phyloP scores from a whole-genome alignment of 148 eudicot species.

The Dianthus caryophyllus region DNA sequence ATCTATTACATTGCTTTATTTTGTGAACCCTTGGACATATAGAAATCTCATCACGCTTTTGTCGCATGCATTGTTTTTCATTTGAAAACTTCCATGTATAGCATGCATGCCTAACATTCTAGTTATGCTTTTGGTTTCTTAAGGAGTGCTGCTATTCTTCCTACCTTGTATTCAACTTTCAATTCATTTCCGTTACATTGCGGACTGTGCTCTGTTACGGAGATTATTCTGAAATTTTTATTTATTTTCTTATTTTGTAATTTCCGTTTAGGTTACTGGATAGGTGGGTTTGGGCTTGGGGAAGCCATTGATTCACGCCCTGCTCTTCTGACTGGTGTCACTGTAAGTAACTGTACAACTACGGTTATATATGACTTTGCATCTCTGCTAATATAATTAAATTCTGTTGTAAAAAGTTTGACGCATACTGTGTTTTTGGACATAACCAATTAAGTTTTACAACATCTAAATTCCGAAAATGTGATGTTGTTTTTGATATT shows the following conservation, averaged over 20 bases:
- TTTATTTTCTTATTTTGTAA: not conserved
- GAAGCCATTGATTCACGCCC: slow-evolving; percentile 64
- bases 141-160: not conserved
- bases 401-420: not conserved
- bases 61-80: not conserved
- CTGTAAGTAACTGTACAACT: slow-evolving; percentile 35
- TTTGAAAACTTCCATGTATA: not conserved
- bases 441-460: too few relatives aligned
- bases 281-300: slow-evolving; percentile 89
- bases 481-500: too few relatives aligned
- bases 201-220: not conserved
- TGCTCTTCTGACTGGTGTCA: slow-evolving; percentile 54
- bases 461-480: too few relatives aligned
- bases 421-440: too few relatives aligned
- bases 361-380: not conserved
- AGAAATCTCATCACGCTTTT: not conserved
- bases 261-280: slow-evolving; percentile 52
- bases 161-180: not conserved
- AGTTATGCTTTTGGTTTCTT: not conserved
- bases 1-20: not conserved
- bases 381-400: not conserved
- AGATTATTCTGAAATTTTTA: not conserved
- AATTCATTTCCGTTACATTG: not conserved
- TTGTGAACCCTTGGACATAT: not conserved
- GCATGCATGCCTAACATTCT: not conserved